A percentile compares a stretch with the other conserved stretches of the same genome.
Evolutionary conservation across 192 early-diverging fungal species (phyloP).

Genomic region (Dissophora globulifera): DNA sequence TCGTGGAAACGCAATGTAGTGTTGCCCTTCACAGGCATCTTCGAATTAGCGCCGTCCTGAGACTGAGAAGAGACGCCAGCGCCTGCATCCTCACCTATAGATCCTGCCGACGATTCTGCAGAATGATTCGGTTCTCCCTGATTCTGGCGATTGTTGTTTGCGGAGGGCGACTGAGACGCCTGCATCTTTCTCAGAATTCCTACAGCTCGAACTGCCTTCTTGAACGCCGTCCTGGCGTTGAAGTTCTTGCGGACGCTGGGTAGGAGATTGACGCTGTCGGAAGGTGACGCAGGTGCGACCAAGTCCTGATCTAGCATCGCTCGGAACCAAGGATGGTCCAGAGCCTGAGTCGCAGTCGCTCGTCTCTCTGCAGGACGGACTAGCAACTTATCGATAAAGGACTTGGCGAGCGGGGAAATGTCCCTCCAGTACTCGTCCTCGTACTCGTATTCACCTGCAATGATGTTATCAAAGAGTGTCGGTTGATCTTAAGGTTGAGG

Average conservation of each 20-base stretch:
- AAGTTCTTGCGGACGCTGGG: conserved; percentile 43
- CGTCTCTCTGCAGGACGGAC: conserved; percentile 76
- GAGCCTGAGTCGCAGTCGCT: conserved; percentile 82
- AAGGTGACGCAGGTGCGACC: conserved; percentile 23
- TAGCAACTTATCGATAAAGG: conserved; percentile 76
- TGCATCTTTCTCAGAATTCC: conserved; percentile 39
- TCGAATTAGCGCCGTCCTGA: too few species aligned
- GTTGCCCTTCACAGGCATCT: not conserved
- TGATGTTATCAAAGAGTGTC: conserved; percentile 73
- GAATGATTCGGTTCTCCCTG: not conserved
- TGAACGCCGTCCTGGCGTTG: conserved; percentile 39
- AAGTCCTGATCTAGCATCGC: conserved; percentile 50
- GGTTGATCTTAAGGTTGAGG: too few species aligned
- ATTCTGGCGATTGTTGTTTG: not conserved
- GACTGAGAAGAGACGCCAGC: too few species aligned
- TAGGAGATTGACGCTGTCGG: conserved; percentile 41
- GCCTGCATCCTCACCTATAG: not conserved
- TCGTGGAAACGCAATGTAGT: conserved; percentile 32
- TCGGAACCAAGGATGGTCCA: conserved; percentile 86
- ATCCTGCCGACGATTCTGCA: not conserved
- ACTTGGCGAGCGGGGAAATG: conserved; percentile 81
- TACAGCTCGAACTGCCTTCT: conserved; percentile 42
- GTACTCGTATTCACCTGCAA: conserved; percentile 74
- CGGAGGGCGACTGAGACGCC: conserved; percentile 4
- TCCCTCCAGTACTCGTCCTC: conserved; percentile 83